Evolutionary conservation across 495 filamentous ascomycete species (phyloP).

Genomic region (Xylaria flabelliformis): DNA sequence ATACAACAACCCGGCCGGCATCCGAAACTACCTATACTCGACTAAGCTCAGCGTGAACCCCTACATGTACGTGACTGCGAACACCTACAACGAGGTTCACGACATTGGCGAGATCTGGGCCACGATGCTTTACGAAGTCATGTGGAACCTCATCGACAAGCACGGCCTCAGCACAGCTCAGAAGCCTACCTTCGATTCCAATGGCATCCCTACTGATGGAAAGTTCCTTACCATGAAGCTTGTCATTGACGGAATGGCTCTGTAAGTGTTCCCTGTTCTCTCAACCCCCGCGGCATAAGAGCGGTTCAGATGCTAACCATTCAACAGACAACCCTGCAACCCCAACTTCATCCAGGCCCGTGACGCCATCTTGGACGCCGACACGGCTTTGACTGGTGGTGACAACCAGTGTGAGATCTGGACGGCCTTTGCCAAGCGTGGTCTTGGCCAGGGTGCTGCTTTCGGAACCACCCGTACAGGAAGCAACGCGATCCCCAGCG

Average conservation of each 20-base stretch:
- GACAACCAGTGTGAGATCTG: constrained; percentile 59
- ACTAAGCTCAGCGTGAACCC: constrained; percentile 55
- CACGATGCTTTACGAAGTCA: constrained; percentile 58
- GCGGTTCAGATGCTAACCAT: neutral
- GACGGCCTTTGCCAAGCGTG: constrained; percentile 60
- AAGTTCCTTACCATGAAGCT: constrained; percentile 59
- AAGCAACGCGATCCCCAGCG: constrained; percentile 38
- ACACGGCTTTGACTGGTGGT: constrained; percentile 56
- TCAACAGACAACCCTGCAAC: constrained; percentile 54
- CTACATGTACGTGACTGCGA: constrained; percentile 51
- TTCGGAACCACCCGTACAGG: constrained; percentile 33
- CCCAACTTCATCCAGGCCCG: constrained; percentile 58
- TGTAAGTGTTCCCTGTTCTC: constrained; percentile 39
- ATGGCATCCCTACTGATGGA: constrained; percentile 57
- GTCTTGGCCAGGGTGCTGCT: constrained; percentile 48
- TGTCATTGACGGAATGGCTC: constrained; percentile 58
- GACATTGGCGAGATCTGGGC: constrained; percentile 59
- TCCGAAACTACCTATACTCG: constrained; percentile 59
- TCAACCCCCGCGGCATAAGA: neutral
- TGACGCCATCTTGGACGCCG: constrained; percentile 61
- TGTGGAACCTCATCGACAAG: constrained; percentile 62
- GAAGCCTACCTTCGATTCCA: constrained; percentile 50
- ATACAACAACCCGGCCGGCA: constrained; percentile 46
- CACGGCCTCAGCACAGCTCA: constrained; percentile 52
- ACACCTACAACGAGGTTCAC: constrained; percentile 50